Conservation (phyloP, 352 stramenopile genomes). For the Globisporangium heterothallicum region DNA sequence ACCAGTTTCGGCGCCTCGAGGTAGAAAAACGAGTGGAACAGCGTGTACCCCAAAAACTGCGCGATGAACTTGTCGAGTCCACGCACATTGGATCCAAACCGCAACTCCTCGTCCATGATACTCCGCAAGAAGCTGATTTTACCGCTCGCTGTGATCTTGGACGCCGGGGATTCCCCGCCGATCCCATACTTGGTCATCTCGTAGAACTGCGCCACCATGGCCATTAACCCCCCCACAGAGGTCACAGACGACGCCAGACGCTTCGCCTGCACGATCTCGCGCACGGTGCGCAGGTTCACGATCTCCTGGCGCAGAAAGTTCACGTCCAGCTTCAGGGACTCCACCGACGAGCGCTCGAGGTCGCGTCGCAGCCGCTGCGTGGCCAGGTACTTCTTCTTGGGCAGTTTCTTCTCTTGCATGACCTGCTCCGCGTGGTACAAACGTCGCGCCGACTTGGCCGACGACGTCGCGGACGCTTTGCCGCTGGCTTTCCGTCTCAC, state of each 20-base stretch:
- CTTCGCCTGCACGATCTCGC: constrained; percentile 17
- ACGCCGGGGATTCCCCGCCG: constrained; percentile 6
- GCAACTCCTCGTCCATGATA: constrained; percentile 14
- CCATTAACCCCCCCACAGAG: constrained; percentile 3
- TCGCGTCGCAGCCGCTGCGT: constrained; percentile 24
- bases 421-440: constrained; percentile 23
- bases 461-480: background rate
- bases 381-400: constrained; percentile 33
- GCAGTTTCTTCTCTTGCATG: constrained; percentile 18
- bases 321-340: constrained; percentile 22
- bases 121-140: constrained; percentile 10
- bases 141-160: background rate
- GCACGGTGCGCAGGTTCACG: constrained; percentile 18
- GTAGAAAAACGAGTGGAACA: constrained; percentile 11
- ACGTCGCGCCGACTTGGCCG: constrained; percentile 6
- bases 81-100: background rate
- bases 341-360: constrained; percentile 19
- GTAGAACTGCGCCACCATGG: constrained; percentile 6
- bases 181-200: constrained; percentile 3
- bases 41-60: constrained; percentile 18
- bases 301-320: constrained; percentile 27
- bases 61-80: constrained; percentile 18
- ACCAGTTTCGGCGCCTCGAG: constrained; percentile 10
- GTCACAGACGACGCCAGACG: constrained; percentile 5
- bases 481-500: too few species aligned